Base-by-base conservation (phyloP, 2,329 filamentous ascomycete genomes). In the Exophiala sp. region DNA sequence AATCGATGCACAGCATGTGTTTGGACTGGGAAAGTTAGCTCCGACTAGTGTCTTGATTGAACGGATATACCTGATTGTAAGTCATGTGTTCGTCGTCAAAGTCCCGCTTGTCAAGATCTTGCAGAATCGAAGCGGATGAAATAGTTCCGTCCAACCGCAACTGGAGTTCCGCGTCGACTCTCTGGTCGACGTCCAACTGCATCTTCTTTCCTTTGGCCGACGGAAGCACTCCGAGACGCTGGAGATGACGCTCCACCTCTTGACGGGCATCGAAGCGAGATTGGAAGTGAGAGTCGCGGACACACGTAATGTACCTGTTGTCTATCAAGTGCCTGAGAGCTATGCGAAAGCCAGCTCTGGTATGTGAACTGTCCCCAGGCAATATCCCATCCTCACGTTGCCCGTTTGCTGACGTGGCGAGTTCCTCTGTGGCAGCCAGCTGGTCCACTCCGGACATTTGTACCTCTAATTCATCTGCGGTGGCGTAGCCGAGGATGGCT, bases 401-500 rank as follows among this genome's bases (percentile, higher is more conserved):
- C 13, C 49, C 49, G 14, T 52, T 52, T 13, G 38, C 30, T 3
- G 9, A 35, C 21, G 27, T 18, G 9, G 29, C 19, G 19, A 29
- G 11, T 39, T 29, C 23, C 22, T 14, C 11, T 16, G 16, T 9
- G 11, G 13, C 13, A 16, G 11, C 22, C 8, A 37, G 23, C 7
- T 11, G 9, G 39, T 45, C 22, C 19, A 47, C 34, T 5, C 23
- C 42, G 22, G 34, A 43, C 22, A 56, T 37, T 22, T 35, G 58
- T 5, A 56, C 64, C 51, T 72, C 66, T 19, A 77, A 68, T 56
- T 77, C 68, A 42, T 65, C 64, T 40, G 75, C 66, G 53, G 70
- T 82, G 23, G 85, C 84, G 69, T 93, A 86, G 1, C 91, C 91
- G 14, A 90, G 75, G 48, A 83, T 76, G 53, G 95, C 71, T 35